Percentiles rank a stretch among this genome's conserved stretches.
Evolutionary conservation across 345 rosid genomes (phyloP).

Genomic region (Salix viminalis): DNA sequence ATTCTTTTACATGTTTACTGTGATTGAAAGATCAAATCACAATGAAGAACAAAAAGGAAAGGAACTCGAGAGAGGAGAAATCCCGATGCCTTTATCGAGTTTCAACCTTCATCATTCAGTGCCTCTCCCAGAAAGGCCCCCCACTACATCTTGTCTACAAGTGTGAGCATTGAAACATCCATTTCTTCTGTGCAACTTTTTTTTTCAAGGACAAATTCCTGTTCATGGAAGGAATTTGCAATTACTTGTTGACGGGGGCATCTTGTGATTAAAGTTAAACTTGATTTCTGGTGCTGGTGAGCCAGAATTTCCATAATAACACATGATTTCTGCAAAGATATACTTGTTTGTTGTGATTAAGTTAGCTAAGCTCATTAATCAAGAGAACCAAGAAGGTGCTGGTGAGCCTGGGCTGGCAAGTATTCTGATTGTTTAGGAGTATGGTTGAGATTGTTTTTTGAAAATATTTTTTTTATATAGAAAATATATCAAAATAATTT

Average conservation of each 20-base stretch:
- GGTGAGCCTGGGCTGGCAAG: conserved; percentile 1
- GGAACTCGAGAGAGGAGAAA: not conserved
- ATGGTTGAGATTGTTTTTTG: too few species aligned
- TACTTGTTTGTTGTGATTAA: not conserved
- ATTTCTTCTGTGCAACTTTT: not conserved
- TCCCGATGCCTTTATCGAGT: conserved; percentile 4
- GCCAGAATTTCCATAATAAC: not conserved
- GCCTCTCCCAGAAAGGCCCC: not conserved
- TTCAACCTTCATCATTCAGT: conserved; percentile 23
- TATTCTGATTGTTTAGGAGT: not conserved
- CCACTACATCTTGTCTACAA: conserved; percentile 20
- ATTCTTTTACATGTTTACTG: too few species aligned
- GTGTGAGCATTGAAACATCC: conserved; percentile 14
- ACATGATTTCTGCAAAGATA: not conserved
- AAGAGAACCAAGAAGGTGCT: conserved; percentile 6
- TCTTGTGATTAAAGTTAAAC: not conserved
- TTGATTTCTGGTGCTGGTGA: too few species aligned
- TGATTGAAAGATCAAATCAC: not conserved
- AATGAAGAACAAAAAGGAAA: not conserved
- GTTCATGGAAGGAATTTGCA: not conserved
- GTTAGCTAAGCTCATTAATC: not conserved
- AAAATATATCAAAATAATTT: too few species aligned
- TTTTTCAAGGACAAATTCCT: not conserved
- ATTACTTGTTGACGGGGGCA: not conserved
- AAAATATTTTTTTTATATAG: too few species aligned